Evolutionary conservation across 495 filamentous ascomycete species (phyloP).

Genomic region (Penicillium angulare): DNA sequence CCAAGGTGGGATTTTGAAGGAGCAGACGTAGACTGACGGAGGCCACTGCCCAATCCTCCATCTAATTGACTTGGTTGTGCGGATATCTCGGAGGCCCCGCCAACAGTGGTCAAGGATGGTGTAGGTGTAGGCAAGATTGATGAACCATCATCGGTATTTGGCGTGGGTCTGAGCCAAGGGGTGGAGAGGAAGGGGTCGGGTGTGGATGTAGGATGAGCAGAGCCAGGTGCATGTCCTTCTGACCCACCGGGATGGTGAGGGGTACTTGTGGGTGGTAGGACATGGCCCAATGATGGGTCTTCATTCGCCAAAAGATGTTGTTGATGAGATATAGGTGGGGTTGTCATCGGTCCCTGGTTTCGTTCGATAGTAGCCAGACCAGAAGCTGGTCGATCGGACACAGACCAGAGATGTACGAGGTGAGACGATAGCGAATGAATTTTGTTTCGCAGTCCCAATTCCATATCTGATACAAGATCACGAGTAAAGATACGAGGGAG

Average conservation of each 20-base stretch:
- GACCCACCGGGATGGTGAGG: constrained; percentile 11
- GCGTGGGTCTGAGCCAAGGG: constrained; percentile 32
- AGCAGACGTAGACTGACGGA: constrained; percentile 22
- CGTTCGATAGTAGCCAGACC: background rate
- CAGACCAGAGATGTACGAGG: constrained; percentile 32
- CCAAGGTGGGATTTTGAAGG: constrained; percentile 23
- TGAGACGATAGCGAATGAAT: constrained; percentile 33
- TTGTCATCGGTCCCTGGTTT: constrained; percentile 2
- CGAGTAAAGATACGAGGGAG: constrained; percentile 11
- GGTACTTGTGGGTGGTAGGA: constrained; percentile 1
- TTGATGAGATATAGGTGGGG: constrained; percentile 13
- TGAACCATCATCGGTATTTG: constrained; percentile 28
- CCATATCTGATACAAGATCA: constrained; percentile 22
- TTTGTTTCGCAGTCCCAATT: constrained; percentile 29
- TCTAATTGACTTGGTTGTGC: constrained; percentile 22
- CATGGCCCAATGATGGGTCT: constrained; percentile 4
- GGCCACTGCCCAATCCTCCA: constrained; percentile 6
- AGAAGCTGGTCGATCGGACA: constrained; percentile 9
- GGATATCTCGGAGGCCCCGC: constrained; percentile 21
- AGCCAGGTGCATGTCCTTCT: constrained; percentile 1
- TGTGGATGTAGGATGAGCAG: constrained; percentile 3
- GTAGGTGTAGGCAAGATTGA: constrained; percentile 32
- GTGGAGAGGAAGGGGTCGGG: constrained; percentile 29
- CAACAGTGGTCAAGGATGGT: constrained; percentile 30
- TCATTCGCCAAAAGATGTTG: constrained; percentile 4